Conservation (phyloP, 192 early-diverging fungal species). For the Backusella mclennaniae region DNA sequence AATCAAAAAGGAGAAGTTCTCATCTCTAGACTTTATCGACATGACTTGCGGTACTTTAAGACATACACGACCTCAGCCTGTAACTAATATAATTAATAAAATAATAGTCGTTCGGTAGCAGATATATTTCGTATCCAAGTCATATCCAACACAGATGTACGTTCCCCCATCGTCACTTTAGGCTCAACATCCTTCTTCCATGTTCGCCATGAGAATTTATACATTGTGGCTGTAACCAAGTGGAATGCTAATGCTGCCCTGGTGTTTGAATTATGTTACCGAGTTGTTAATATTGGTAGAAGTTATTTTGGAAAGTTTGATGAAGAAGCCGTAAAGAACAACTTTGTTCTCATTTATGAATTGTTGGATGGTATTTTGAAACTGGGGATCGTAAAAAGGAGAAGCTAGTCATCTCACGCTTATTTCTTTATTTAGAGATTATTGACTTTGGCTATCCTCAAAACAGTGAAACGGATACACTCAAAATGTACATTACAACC, state of each 20-base stretch:
- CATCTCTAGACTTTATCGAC: constrained; percentile 91
- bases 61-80: not conserved
- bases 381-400: not conserved
- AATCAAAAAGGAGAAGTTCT: constrained; percentile 99
- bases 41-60: constrained; percentile 84
- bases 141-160: constrained; percentile 84
- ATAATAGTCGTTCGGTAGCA: constrained; percentile 79
- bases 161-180: constrained; percentile 86
- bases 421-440: constrained; percentile 36
- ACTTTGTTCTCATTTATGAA: constrained; percentile 89
- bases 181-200: constrained; percentile 95
- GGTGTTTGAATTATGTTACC: constrained; percentile 92
- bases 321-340: constrained; percentile 81
- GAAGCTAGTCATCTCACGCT: not conserved
- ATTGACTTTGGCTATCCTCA: constrained; percentile 89
- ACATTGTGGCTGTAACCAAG: constrained; percentile 91
- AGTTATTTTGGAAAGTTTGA: constrained; percentile 89
- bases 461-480: constrained; percentile 78
- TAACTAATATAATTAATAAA: not conserved
- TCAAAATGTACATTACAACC: constrained; percentile 83
- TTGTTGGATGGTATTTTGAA: constrained; percentile 62
- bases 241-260: constrained; percentile 98
- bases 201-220: constrained; percentile 95
- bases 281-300: constrained; percentile 85
- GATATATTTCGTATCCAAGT: constrained; percentile 98